Evolutionary conservation across 2,329 filamentous ascomycete genomes (phyloP), one percentile per base, ranked within the genome.

Genomic region (Cladophialophora yegresii): DNA sequence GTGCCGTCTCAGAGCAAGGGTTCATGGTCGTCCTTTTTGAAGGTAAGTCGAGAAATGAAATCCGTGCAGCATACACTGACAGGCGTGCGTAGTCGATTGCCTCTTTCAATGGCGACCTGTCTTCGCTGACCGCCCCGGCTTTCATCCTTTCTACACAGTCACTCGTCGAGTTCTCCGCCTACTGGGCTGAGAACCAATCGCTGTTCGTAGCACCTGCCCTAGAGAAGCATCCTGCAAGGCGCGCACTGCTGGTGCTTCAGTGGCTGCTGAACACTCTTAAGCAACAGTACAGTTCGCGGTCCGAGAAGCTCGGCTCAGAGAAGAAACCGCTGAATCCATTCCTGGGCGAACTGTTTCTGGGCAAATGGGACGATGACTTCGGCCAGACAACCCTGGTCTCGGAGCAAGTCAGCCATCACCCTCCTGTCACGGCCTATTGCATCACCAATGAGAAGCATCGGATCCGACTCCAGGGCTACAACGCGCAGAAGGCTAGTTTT

Each of bases 251-350:
- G 49, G 92, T 96, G n/a, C 80, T 95, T 71, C 92, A 92, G 78
- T 96, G 92, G 92, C 95, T 96, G 78, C 78, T 96, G 64, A 91
- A 87, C 73, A 96, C 92, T 2, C 81, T 96, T 64, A 95, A 92
- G 80, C 90, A 93, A 77, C 90, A 93, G 76, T 89, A 89, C 75
- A 85, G 83, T 71, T 87, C 82, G 71, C 81, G 86, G 64, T 96
- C 91, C 75, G 93, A 97, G 75, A 87, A 88, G 76, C 78, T 87
- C 69, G 92, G 92, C 56, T 95, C 92, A 74, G 93, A 97, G 83
- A 98, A 98, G 87, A 99, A 98, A 82, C 93, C 93, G 2, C 80
- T 99, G 65, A 98, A 99, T 75, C 95, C 95, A 0, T 98, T 99
- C 79, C 80, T 99, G 40, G 93, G 93, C 62, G 93, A 99, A 81